Evolutionary conservation across 768 basidiomycete genomes (phyloP).

Genomic region (Suillus subluteus): DNA sequence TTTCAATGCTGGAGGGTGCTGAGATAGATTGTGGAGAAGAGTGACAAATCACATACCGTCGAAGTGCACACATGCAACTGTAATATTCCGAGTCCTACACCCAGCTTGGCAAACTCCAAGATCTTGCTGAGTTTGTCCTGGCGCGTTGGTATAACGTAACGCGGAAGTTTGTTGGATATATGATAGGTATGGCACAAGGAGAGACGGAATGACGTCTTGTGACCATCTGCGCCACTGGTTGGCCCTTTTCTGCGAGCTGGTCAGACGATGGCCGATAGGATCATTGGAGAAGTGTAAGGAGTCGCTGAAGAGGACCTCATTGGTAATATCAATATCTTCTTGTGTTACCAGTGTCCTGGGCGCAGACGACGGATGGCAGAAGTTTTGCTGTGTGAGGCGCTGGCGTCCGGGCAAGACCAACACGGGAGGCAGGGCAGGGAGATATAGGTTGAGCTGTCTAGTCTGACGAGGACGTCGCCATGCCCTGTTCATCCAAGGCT

Average conservation of each 20-base stretch:
- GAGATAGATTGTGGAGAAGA: no score
- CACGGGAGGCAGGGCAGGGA: not conserved
- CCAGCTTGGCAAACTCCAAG: no score
- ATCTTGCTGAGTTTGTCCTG: no score
- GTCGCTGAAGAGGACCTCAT: not conserved
- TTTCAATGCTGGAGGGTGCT: no score
- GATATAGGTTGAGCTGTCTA: not conserved
- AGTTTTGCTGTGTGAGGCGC: not conserved
- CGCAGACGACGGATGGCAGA: not conserved
- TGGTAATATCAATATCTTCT: not conserved
- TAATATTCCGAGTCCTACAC: no score
- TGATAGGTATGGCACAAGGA: not conserved
- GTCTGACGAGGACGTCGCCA: not conserved
- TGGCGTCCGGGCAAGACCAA: constrained; percentile 3
- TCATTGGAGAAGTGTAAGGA: not conserved
- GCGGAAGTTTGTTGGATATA: no score
- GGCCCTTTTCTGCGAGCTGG: constrained; percentile 3
- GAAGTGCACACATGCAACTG: no score
- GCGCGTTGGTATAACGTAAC: no score
- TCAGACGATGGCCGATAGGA: not conserved
- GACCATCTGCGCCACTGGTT: constrained; percentile 11
- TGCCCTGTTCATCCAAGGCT: not conserved
- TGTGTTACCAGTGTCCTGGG: not conserved
- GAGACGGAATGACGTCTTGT: not conserved
- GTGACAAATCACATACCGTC: no score